Conservation (phyloP, 2,329 filamentous ascomycete species). For the Cercospora sp. region DNA sequence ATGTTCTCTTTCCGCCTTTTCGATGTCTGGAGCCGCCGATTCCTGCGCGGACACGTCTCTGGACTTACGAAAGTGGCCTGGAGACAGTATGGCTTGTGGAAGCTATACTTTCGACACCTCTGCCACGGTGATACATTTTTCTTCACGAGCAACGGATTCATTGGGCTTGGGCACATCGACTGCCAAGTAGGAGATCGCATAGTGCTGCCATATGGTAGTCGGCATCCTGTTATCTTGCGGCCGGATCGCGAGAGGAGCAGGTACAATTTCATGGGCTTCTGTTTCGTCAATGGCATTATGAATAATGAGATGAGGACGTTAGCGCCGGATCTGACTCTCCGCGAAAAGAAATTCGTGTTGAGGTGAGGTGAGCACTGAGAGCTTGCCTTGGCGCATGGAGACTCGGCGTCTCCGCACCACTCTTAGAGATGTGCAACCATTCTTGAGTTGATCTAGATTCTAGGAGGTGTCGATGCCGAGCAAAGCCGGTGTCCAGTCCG, state of each 20-base stretch:
- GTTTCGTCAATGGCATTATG: background rate
- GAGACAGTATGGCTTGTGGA: background rate
- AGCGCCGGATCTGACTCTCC: background rate
- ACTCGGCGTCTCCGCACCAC: background rate
- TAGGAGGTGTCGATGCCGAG: too few relatives aligned
- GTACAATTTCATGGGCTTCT: background rate
- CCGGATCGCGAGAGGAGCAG: background rate
- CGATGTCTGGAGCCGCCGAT: background rate
- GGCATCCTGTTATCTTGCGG: background rate
- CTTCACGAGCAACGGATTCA: background rate
- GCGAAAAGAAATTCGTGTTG: background rate
- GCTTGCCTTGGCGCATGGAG: background rate
- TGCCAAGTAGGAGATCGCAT: background rate
- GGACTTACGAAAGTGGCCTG: background rate
- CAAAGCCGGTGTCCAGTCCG: too few relatives aligned
- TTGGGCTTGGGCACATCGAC: background rate
- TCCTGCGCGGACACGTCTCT: background rate
- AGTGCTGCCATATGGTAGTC: background rate
- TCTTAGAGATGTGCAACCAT: background rate
- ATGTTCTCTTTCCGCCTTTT: constrained; percentile 6
- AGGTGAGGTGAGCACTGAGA: background rate
- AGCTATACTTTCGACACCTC: background rate
- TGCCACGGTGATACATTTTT: background rate
- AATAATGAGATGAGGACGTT: background rate
- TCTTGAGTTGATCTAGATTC: too few relatives aligned